Evolutionary conservation across 2,329 filamentous ascomycete species (phyloP).

Genomic region (Blastomyces parvus): DNA sequence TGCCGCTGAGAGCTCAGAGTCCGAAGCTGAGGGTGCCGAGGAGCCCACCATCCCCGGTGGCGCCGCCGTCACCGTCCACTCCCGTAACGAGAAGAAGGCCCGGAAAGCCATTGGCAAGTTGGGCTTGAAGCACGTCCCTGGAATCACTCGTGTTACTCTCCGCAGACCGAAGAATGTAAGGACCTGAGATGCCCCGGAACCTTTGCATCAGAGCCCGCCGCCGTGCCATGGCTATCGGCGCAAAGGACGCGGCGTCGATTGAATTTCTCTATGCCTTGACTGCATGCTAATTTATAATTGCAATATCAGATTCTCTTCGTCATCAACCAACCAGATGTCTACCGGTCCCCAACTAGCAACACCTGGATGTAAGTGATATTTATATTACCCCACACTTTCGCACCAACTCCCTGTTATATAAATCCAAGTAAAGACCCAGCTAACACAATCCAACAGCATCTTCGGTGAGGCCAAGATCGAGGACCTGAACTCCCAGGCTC

Average conservation of each 20-base stretch:
- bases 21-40: conserved; percentile 40
- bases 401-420: conserved; percentile 7
- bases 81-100: conserved; percentile 99
- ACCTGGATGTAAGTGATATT: conserved; percentile 81
- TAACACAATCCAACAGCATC: conserved; percentile 51
- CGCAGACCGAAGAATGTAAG: conserved; percentile 98
- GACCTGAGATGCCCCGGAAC: not conserved
- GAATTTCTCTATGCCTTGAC: not conserved
- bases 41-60: conserved; percentile 67
- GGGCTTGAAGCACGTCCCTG: conserved; percentile 88
- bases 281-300: not conserved
- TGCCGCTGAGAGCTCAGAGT: conserved; percentile 44
- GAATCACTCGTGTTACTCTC: conserved; percentile 96
- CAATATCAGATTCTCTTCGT: conserved; percentile 82
- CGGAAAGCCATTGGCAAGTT: conserved; percentile 99
- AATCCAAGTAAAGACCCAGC: not conserved
- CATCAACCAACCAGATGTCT: conserved; percentile 98
- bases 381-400: conserved; percentile 16
- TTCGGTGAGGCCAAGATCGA: conserved; percentile 99
- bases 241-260: not conserved
- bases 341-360: conserved; percentile 98
- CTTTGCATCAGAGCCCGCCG: not conserved
- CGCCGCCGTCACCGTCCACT: conserved; percentile 84
- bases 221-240: not conserved
- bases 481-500: conserved; percentile 96